Conservation (phyloP, 2,329 filamentous ascomycete species). For the Aspergillus fumigatus region DNA sequence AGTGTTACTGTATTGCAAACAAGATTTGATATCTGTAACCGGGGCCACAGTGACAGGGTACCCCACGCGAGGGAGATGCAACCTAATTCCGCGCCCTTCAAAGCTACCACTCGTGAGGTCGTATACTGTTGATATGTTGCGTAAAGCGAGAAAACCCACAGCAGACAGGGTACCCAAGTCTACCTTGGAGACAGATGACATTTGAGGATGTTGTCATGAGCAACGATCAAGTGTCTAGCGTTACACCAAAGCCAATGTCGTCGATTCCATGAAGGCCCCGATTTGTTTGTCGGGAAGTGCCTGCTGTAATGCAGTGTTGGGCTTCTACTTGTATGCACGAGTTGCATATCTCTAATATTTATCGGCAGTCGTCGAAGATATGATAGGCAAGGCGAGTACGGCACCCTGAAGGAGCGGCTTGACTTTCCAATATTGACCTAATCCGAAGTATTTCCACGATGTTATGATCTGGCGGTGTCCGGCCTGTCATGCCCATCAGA, state of each 20-base stretch:
- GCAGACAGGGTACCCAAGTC: neutral
- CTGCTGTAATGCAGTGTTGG: slow-evolving; percentile 9
- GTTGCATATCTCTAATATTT: slow-evolving; percentile 18
- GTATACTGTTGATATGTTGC: neutral
- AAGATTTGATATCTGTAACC: neutral
- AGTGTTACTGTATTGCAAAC: neutral
- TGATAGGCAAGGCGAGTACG: slow-evolving; percentile 3
- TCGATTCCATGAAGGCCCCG: slow-evolving; percentile 6
- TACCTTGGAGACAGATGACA: neutral
- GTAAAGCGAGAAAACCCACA: neutral
- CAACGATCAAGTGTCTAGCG: neutral
- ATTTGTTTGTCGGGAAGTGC: neutral
- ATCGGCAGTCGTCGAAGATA: slow-evolving; percentile 6
- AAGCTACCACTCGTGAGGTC: neutral
- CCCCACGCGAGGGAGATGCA: neutral
- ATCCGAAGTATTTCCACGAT: slow-evolving; percentile 1
- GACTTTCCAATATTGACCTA: slow-evolving; percentile 4
- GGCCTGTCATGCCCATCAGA: neutral
- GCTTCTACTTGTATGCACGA: slow-evolving; percentile 21
- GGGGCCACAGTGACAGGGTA: neutral
- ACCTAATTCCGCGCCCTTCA: neutral
- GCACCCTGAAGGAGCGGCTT: neutral
- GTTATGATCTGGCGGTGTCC: slow-evolving; percentile 16
- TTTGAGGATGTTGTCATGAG: neutral
- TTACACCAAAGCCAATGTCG: slow-evolving; percentile 4